Percentiles rank a stretch among this genome's conserved stretches.
phyloP scores from a whole-genome alignment of 495 filamentous ascomycete genomes.

The Neurospora sp. region DNA sequence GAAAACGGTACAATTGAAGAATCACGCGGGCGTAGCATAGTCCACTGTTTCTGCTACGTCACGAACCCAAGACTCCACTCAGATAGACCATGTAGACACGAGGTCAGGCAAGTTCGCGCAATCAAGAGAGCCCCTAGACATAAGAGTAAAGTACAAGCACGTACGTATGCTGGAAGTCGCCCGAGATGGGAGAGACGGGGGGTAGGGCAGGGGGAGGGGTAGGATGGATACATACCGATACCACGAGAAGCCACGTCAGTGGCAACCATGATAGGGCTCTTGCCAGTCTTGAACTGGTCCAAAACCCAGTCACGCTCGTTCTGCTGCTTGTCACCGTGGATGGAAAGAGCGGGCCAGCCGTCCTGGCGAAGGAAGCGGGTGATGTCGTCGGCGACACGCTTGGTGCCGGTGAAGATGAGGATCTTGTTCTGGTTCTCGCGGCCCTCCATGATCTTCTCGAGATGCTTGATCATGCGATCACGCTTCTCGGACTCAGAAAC shows the following conservation, averaged over 20 bases:
- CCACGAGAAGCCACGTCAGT: constrained; percentile 98
- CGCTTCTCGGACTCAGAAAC: constrained; percentile 95
- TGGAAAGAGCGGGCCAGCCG: constrained; percentile 96
- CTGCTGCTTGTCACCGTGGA: constrained; percentile 99
- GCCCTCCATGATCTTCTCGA: constrained; percentile 97
- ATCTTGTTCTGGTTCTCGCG: constrained; percentile 70
- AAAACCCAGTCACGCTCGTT: constrained; percentile 99
- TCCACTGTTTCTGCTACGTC: constrained; percentile 49
- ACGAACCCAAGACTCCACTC: constrained; percentile 78
- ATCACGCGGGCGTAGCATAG: constrained; percentile 54
- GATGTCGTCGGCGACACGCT: constrained; percentile 96
- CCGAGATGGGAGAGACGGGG: constrained; percentile 30
- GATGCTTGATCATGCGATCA: constrained; percentile 91
- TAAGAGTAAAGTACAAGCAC: constrained; percentile 87
- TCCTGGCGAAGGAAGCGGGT: constrained; percentile 98
- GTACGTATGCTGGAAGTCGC: constrained; percentile 61
- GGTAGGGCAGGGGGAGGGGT: constrained; percentile 32
- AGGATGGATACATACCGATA: constrained; percentile 91
- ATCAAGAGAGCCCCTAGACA: constrained; percentile 64
- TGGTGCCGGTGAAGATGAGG: constrained; percentile 94
- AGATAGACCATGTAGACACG: constrained; percentile 66
- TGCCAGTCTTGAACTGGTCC: constrained; percentile 98
- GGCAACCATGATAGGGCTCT: constrained; percentile 93
- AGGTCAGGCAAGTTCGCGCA: constrained; percentile 79
- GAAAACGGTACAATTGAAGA: constrained; percentile 60